phyloP scores from a whole-genome alignment of 495 filamentous ascomycete species.

The Xylaria scruposa region DNA sequence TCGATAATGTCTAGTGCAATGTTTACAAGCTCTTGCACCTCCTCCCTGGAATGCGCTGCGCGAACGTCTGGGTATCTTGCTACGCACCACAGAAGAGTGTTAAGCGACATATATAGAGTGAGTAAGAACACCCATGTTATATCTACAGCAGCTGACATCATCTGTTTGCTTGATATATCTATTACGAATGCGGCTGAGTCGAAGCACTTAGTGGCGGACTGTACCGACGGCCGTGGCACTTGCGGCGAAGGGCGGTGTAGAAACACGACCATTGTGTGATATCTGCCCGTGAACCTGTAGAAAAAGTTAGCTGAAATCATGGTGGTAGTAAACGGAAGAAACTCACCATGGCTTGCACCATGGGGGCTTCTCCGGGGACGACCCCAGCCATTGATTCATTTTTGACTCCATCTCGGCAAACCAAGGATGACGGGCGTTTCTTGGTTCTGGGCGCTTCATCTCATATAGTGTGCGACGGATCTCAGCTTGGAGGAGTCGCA shows the following conservation, averaged over 20 bases:
- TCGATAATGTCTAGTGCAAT: constrained; percentile 76
- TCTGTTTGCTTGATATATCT: constrained; percentile 75
- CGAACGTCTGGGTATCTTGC: constrained; percentile 81
- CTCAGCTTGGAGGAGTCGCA: constrained; percentile 87
- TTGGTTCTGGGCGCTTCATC: constrained; percentile 73
- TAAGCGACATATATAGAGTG: constrained; percentile 83
- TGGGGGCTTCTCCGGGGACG: constrained; percentile 50
- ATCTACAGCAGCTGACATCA: constrained; percentile 74
- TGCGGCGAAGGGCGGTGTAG: constrained; percentile 89
- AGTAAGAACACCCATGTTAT: constrained; percentile 92
- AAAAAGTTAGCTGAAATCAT: constrained; percentile 23
- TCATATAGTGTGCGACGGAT: constrained; percentile 84
- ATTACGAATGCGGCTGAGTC: constrained; percentile 83
- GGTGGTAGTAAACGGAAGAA: background rate
- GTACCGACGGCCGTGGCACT: constrained; percentile 77
- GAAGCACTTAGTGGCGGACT: constrained; percentile 78
- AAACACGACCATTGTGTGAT: constrained; percentile 84
- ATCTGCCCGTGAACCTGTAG: constrained; percentile 74
- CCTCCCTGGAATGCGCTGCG: constrained; percentile 66
- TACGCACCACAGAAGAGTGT: constrained; percentile 86
- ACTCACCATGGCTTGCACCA: constrained; percentile 61
- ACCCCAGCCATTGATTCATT: constrained; percentile 70
- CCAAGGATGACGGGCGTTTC: constrained; percentile 82
- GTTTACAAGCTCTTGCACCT: constrained; percentile 73
- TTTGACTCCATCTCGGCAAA: constrained; percentile 79